Conservation (phyloP, 1,284 basidiomycete genomes). For the Sparassis latifolia region DNA sequence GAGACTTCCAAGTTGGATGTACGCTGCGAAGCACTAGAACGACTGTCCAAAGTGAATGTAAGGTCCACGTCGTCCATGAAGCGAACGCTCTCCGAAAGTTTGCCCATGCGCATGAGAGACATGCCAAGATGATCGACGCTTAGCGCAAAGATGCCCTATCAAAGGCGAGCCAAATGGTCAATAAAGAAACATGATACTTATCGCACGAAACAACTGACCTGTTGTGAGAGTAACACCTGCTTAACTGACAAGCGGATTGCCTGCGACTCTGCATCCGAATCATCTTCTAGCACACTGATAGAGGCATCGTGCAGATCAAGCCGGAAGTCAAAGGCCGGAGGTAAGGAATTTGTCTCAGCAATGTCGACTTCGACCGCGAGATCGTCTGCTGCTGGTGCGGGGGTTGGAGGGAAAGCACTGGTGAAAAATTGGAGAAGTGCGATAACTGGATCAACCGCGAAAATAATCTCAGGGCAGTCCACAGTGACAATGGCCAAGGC, state of each 20-base stretch:
- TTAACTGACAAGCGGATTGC: slow-evolving; percentile 85
- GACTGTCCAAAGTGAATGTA: slow-evolving; percentile 82
- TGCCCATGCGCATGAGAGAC: slow-evolving; percentile 91
- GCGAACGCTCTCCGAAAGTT: slow-evolving; percentile 75
- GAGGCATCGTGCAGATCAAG: slow-evolving; percentile 92
- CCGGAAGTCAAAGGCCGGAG: slow-evolving; percentile 53
- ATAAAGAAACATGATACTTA: neutral
- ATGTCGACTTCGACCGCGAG: slow-evolving; percentile 19
- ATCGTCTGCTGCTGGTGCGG: slow-evolving; percentile 9
- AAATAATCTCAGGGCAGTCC: slow-evolving; percentile 91
- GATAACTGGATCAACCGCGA: slow-evolving; percentile 91
- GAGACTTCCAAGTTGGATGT: slow-evolving; percentile 82
- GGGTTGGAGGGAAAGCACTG: slow-evolving; percentile 36
- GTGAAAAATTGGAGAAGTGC: slow-evolving; percentile 84
- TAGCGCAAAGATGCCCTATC: slow-evolving; percentile 76
- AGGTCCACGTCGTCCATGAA: slow-evolving; percentile 94
- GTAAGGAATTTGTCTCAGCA: slow-evolving; percentile 12
- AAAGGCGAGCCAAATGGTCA: neutral
- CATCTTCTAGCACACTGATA: slow-evolving; percentile 85
- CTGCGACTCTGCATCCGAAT: slow-evolving; percentile 75
- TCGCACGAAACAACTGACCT: slow-evolving; percentile 39
- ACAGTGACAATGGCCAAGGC: slow-evolving; percentile 82
- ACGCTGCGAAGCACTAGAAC: slow-evolving; percentile 66
- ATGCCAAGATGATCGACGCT: slow-evolving; percentile 85
- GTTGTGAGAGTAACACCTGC: slow-evolving; percentile 88